Percentiles rank a stretch among this genome's conserved stretches.
phyloP scores from a whole-genome alignment of 2,329 filamentous ascomycete genomes.

The Microdochium bolleyi region DNA sequence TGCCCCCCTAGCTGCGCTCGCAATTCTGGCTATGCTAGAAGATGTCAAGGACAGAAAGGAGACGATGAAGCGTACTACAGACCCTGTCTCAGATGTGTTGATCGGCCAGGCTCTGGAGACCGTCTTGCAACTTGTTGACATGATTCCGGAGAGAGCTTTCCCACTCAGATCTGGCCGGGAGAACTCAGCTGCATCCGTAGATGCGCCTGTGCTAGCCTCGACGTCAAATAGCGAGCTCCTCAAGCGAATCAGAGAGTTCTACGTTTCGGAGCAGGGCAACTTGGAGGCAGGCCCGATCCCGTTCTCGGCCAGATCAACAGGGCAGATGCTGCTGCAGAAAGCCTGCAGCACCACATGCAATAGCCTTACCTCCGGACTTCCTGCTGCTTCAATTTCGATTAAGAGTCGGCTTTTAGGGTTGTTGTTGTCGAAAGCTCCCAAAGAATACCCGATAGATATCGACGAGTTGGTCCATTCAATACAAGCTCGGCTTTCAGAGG shows the following conservation, averaged over 20 bases:
- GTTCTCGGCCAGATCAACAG: slow-evolving; percentile 45
- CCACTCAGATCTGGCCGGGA: slow-evolving; percentile 17
- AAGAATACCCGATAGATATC: slow-evolving; percentile 35
- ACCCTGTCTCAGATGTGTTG: slow-evolving; percentile 14
- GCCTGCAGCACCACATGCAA: slow-evolving; percentile 43
- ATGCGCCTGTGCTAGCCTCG: slow-evolving; percentile 17
- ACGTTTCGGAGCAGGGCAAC: slow-evolving; percentile 62
- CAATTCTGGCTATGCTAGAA: slow-evolving; percentile 52
- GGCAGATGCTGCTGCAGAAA: slow-evolving; percentile 57
- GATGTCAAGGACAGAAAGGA: slow-evolving; percentile 33
- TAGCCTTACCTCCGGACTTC: slow-evolving; percentile 30
- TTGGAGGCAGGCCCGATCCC: slow-evolving; percentile 54
- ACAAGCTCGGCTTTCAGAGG: slow-evolving; percentile 32
- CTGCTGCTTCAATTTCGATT: slow-evolving; percentile 41
- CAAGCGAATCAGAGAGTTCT: slow-evolving; percentile 56
- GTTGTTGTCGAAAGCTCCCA: slow-evolving; percentile 44
- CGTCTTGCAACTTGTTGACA: slow-evolving; percentile 48
- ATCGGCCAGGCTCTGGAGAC: slow-evolving; percentile 33
- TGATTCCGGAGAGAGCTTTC: slow-evolving; percentile 60
- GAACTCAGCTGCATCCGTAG: slow-evolving; percentile 14
- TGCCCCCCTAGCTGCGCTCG: slow-evolving; percentile 68
- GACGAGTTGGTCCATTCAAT: slow-evolving; percentile 41
- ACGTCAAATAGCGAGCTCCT: slow-evolving; percentile 44
- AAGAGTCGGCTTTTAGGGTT: slow-evolving; percentile 53
- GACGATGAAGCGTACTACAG: slow-evolving; percentile 1